These are phyloP conservation scores for Schizothecium vesticola DNA, from an alignment of 495 filamentous ascomycete genomes.

Conservation along the genomic window DNA sequence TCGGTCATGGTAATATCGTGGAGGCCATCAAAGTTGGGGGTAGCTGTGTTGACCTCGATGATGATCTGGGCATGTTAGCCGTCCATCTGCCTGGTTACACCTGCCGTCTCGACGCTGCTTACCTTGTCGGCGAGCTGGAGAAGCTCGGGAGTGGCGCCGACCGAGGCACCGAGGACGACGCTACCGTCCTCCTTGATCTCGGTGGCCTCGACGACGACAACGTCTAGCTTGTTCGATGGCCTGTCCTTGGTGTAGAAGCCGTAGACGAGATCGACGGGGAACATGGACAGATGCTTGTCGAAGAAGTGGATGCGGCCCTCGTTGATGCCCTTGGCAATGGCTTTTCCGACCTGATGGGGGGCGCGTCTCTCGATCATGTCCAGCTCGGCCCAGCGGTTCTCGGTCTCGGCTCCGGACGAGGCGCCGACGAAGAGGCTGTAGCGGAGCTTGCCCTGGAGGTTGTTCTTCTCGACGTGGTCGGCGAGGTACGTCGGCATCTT, in stretches of 20 bases:
- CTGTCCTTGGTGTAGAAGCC: conserved; percentile 79
- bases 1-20: conserved; percentile 90
- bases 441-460: conserved; percentile 73
- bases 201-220: conserved; percentile 79
- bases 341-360: conserved; percentile 89
- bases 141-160: conserved; percentile 81
- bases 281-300: conserved; percentile 91
- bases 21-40: conserved; percentile 79
- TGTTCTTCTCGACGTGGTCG: conserved; percentile 86
- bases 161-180: conserved; percentile 82
- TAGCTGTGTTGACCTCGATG: conserved; percentile 86
- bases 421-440: conserved; percentile 88
- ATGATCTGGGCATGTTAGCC: conserved; percentile 52
- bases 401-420: conserved; percentile 82
- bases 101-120: conserved; percentile 2
- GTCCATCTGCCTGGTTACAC: background rate
- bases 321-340: conserved; percentile 88
- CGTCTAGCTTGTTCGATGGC: conserved; percentile 67
- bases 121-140: conserved; percentile 85
- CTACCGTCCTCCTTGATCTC: conserved; percentile 91
- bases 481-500: conserved; percentile 80
- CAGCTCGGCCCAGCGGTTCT: conserved; percentile 79
- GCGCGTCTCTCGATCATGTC: conserved; percentile 85
- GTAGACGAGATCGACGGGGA: conserved; percentile 81
- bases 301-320: conserved; percentile 86